Base-by-base conservation (phyloP, 2,329 filamentous ascomycete genomes). In the Pseudonectria foliicola region DNA sequence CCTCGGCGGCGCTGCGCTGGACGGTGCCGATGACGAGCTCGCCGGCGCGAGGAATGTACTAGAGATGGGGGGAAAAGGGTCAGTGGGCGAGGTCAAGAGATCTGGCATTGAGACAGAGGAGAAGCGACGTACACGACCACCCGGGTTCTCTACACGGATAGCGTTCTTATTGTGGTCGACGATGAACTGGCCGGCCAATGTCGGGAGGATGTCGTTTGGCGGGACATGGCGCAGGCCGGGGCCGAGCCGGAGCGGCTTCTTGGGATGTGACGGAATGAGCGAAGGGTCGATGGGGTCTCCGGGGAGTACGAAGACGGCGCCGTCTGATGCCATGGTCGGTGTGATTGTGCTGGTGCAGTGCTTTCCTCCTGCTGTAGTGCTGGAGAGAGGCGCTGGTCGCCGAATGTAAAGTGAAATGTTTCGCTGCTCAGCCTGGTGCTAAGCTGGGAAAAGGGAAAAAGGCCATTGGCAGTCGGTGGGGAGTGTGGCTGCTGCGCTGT, bases 11-110 rank as follows among this genome's bases (percentile, higher is more conserved):
- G 36, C 79, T 81, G 58, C 82, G 84, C 53, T 85, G 77, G 49
- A 96, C 72, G 45, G 85, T 88, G 39, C 86, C 89, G 55, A 98
- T 85, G 46, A 96, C 80, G 31, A 94, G 77, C 60, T 98, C 92
- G 55, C 82, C 82, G n/a, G 74, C 67, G 13, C 78, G 73, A 10
- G 92, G 87, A 25, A 78, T 70, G 56, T 96, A 98, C 77, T 92
- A 34, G 25, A 53, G 52, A 13, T 53, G 29, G 2, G n/a, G n/a
- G n/a, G n/a, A n/a, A 55, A 45, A 43, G 56, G 67, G 39, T 33
- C 43, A 38, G 11, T 13, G 13, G 10, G 8, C 25, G 11, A 23
- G 18, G 23, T 15, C 11, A 4, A 15, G n/a, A 4, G 12, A 8
- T 27, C 13, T 10, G 24, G 56, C 28, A 16, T 57, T 25, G 56